Percentiles rank a stretch among this genome's conserved stretches.
Evolutionary conservation across 1,284 basidiomycete species (phyloP).

Genomic region (Marasmius tenuissimus): DNA sequence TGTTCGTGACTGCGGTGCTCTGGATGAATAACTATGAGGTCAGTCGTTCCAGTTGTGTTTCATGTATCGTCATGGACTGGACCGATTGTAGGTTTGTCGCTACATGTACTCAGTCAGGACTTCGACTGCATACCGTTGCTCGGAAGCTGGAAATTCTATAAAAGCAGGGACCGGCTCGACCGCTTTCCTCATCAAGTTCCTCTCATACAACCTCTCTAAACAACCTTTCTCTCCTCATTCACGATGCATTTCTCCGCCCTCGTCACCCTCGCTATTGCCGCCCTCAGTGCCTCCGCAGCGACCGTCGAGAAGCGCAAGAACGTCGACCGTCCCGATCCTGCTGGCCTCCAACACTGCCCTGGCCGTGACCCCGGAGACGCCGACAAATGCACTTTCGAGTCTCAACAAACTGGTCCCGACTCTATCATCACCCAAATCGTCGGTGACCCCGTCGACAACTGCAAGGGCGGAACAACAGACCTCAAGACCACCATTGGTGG

Average conservation of each 20-base stretch:
- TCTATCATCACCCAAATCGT: neutral
- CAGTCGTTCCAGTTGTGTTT: too few species aligned
- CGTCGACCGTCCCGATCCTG: constrained; percentile 1
- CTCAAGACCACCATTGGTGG: neutral
- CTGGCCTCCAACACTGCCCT: neutral
- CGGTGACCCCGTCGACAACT: neutral
- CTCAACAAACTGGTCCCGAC: neutral
- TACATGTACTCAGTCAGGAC: too few species aligned
- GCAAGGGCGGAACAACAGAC: neutral
- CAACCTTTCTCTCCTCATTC: neutral
- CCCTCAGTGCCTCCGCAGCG: neutral
- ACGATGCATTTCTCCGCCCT: neutral
- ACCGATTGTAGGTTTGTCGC: too few species aligned
- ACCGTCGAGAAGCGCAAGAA: neutral
- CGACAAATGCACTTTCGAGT: neutral
- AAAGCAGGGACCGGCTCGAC: neutral
- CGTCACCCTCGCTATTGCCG: neutral
- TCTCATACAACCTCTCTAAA: neutral
- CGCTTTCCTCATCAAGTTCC: neutral
- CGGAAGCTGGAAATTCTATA: too few species aligned
- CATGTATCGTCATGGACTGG: too few species aligned
- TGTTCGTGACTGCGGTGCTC: too few species aligned
- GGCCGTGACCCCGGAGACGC: neutral
- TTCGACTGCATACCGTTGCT: too few species aligned
- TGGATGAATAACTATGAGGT: too few species aligned